Base-by-base conservation (phyloP, 352 stramenopile genomes). In the Pythium aristosporum region DNA sequence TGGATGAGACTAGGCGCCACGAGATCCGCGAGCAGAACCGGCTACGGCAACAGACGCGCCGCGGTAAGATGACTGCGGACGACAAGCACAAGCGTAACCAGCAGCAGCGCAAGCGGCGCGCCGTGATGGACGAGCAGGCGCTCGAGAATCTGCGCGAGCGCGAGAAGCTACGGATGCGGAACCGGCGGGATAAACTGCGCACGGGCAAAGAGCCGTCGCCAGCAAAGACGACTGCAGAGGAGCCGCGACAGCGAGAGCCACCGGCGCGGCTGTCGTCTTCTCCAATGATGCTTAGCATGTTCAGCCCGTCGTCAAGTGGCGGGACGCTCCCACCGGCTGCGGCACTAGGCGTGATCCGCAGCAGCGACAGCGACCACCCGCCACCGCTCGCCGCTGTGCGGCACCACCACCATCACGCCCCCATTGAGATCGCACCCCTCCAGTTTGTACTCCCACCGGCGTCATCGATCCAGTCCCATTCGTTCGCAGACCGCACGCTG, bases 1-100 rank as follows among this genome's bases (percentile, higher is more conserved):
- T 89, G 54, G 75, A 91, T 47, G 75, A 75, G 32, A 54, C 44
- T 16, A 61, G 72, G 8, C 72, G 68, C 15, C 59, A 62, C 1
- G 68, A 63, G 34, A 56, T 88, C 21, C 79, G 83, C 18, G 73
- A 86, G 44, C 78, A 88, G 64, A 92, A 92, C 64, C 79, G 79
- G 12, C 59, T 69, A 11, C 76, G 83, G 0, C 83, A 92, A 67
- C 70, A 85, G 57, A 56, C 79, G 34, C 73, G 81, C 5, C 70
- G 83, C 15, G 53, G 77, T 50, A 74, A 63, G 23, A 58, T 91
- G 56, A 88, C 68, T 18, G 71, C 83, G 2, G 34, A 68, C 3
- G 72, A 63, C 13, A 75, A 76, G 30, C 56, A 76, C 32, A 71
- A 77, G 11, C 70, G 74, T 23, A 74, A 80, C 46, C 63, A 82